Percentiles rank a stretch among this genome's conserved stretches.
Evolutionary conservation across 106 monocot species (phyloP).

Genomic region (Agapanthus africanus): DNA sequence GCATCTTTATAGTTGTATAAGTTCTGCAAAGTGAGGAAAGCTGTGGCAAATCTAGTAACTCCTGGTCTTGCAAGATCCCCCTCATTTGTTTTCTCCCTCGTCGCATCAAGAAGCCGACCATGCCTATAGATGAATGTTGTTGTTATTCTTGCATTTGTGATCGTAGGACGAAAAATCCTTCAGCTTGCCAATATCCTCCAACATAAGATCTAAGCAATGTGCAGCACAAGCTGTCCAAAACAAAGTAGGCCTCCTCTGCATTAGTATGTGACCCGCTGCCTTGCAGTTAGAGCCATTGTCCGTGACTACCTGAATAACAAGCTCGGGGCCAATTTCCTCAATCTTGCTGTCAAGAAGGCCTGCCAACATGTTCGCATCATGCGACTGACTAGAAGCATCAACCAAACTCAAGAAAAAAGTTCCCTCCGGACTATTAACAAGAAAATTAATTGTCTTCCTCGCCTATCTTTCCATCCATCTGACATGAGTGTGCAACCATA

Average conservation of each 20-base stretch:
- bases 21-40: neutral
- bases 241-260: neutral
- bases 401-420: slow-evolving; percentile 1
- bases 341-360: neutral
- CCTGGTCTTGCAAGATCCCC: neutral
- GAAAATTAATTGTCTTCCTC: neutral
- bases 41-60: neutral
- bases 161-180: neutral
- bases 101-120: neutral
- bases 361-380: neutral
- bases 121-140: neutral
- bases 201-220: slow-evolving; percentile 8
- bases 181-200: neutral
- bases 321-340: slow-evolving; percentile 2
- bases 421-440: neutral
- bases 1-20: neutral
- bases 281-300: slow-evolving; percentile 4
- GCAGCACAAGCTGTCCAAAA: slow-evolving; percentile 11
- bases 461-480: slow-evolving; percentile 5
- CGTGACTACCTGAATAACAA: neutral
- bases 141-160: neutral
- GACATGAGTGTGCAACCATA: slow-evolving; percentile 4
- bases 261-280: neutral
- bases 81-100: neutral
- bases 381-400: neutral